These are phyloP conservation scores for Alternaria metachromatica DNA, from an alignment of 2,329 filamentous ascomycete genomes.

Conservation along the genomic window DNA sequence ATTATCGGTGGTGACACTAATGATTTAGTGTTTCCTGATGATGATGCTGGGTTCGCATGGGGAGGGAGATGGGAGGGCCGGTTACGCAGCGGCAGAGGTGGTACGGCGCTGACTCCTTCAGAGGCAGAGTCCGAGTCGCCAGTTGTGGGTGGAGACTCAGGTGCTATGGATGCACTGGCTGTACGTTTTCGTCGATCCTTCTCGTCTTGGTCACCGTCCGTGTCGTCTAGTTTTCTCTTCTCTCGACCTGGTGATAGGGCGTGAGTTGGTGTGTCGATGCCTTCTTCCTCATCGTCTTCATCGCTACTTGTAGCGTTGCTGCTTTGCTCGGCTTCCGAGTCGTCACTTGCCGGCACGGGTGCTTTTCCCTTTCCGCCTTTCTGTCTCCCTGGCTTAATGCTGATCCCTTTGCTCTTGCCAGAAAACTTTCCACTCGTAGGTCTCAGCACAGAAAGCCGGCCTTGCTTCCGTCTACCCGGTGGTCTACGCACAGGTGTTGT, in stretches of 20 bases:
- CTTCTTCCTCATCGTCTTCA: constrained; percentile 38
- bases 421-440: constrained; percentile 46
- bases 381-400: constrained; percentile 7
- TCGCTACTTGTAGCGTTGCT: constrained; percentile 13
- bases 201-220: constrained; percentile 20
- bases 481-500: constrained; percentile 31
- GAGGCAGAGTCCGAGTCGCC: constrained; percentile 22
- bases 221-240: constrained; percentile 38
- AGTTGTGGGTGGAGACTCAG: constrained; percentile 29
- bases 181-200: constrained; percentile 37
- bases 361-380: constrained; percentile 35
- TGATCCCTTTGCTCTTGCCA: constrained; percentile 41
- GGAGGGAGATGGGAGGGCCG: constrained; percentile 14
- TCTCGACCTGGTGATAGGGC: constrained; percentile 28
- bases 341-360: constrained; percentile 24
- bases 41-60: neutral
- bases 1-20: constrained; percentile 29
- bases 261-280: constrained; percentile 40
- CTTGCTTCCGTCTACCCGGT: constrained; percentile 31
- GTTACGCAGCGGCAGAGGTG: constrained; percentile 37
- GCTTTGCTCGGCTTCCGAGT: constrained; percentile 19
- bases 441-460: constrained; percentile 43
- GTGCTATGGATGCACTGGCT: constrained; percentile 26
- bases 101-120: constrained; percentile 13
- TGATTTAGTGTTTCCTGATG: constrained; percentile 14